Conservation (phyloP, 257 asterid genomes). For the Anisodus tanguticus region DNA sequence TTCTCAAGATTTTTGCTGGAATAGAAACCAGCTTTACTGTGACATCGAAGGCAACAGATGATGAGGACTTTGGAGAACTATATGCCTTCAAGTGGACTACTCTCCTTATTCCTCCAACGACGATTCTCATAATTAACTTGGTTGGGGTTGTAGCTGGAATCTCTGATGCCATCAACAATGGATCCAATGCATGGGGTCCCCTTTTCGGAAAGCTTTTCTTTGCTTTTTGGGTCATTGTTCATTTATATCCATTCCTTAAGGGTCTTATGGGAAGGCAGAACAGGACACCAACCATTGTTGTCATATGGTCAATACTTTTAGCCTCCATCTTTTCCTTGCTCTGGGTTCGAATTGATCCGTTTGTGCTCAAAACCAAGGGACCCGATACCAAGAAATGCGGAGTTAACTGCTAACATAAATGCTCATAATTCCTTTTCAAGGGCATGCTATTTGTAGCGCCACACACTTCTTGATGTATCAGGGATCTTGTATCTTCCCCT, state of each 20-base stretch:
- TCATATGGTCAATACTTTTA: slow-evolving; percentile 82
- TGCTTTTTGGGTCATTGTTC: slow-evolving; percentile 91
- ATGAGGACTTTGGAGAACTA: slow-evolving; percentile 83
- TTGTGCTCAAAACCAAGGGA: slow-evolving; percentile 75
- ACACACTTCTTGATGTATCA: slow-evolving; percentile 35
- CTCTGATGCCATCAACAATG: slow-evolving; percentile 87
- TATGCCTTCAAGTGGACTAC: slow-evolving; percentile 95
- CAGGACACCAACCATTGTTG: slow-evolving; percentile 87
- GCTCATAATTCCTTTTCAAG: slow-evolving; percentile 29
- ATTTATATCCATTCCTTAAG: slow-evolving; percentile 89
- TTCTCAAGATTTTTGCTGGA: slow-evolving; percentile 79
- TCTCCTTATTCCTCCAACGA: slow-evolving; percentile 89
- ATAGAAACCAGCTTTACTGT: slow-evolving; percentile 92
- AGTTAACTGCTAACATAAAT: slow-evolving; percentile 67
- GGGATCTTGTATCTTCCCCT: slow-evolving; percentile 5
- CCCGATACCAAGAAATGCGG: slow-evolving; percentile 83
- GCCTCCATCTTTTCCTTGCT: slow-evolving; percentile 92
- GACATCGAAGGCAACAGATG: slow-evolving; percentile 78
- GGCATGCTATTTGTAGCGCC: slow-evolving; percentile 15
- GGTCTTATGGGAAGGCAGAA: slow-evolving; percentile 93
- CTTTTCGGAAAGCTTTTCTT: slow-evolving; percentile 90
- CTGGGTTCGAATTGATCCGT: slow-evolving; percentile 89
- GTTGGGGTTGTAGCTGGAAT: slow-evolving; percentile 94
- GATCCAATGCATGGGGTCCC: slow-evolving; percentile 91
- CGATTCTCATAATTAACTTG: slow-evolving; percentile 75